Conservation (phyloP, 2,329 filamentous ascomycete genomes). For the Diaporthe vaccinii region DNA sequence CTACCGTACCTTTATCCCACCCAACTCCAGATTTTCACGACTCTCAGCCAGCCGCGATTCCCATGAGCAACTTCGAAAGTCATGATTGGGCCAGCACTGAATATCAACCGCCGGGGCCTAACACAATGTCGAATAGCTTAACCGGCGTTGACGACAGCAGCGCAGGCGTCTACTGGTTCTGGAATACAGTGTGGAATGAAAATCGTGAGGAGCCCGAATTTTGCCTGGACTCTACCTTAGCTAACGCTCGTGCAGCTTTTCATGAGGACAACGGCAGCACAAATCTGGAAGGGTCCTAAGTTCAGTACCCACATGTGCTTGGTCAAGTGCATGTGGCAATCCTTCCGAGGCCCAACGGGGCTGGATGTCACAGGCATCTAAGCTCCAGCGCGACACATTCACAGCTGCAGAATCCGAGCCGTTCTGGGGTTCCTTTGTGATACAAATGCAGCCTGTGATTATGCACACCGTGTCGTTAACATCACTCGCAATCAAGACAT, state of each 20-base stretch:
- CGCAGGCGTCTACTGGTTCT: not conserved
- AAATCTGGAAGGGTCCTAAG: not conserved
- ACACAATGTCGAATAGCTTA: not conserved
- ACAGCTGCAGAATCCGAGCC: not conserved
- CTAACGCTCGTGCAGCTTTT: not conserved
- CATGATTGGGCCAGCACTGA: not conserved
- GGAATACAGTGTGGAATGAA: not conserved
- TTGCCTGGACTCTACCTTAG: not conserved
- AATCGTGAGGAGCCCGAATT: not conserved
- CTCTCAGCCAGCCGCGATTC: not conserved
- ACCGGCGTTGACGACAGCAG: not conserved
- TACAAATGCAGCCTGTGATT: not conserved
- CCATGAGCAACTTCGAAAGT: not conserved
- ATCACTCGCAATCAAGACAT: not conserved
- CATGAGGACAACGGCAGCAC: not conserved
- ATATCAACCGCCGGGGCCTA: not conserved
- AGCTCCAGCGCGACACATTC: not conserved
- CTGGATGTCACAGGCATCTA: not conserved
- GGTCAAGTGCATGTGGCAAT: not conserved
- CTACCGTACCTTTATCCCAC: not conserved
- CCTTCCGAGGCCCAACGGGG: not conserved
- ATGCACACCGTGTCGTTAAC: not conserved
- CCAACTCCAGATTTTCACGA: not conserved
- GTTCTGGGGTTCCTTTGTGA: too few relatives aligned
- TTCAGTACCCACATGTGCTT: not conserved